Evolutionary conservation across 257 asterid species (phyloP).

Genomic region (Fraxinus pennsylvanica): DNA sequence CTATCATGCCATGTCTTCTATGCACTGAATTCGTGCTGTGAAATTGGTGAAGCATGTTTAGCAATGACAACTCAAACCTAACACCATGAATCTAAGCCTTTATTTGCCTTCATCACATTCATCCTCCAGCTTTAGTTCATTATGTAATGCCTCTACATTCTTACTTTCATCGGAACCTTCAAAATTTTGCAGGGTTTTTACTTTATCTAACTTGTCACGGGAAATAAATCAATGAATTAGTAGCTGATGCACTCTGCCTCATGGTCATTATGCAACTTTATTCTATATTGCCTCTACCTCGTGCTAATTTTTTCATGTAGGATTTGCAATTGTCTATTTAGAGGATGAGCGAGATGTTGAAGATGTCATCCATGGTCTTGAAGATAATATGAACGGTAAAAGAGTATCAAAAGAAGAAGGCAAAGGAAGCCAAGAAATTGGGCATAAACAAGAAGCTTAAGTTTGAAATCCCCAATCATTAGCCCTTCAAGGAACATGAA

Average conservation of each 20-base stretch:
- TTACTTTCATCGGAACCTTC: constrained; percentile 77
- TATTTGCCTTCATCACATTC: constrained; percentile 54
- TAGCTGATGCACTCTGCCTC: constrained; percentile 29
- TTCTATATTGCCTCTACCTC: constrained; percentile 11
- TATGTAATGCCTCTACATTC: constrained; percentile 84
- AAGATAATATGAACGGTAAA: no score
- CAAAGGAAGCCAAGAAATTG: no score
- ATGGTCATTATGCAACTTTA: constrained; percentile 19
- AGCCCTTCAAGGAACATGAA: no score
- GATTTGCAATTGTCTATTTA: no score
- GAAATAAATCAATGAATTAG: constrained; percentile 44
- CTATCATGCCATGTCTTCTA: constrained; percentile 78
- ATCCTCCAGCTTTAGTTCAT: constrained; percentile 63
- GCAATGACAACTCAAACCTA: constrained; percentile 16
- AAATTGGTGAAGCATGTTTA: constrained; percentile 83
- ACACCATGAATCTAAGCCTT: constrained; percentile 56
- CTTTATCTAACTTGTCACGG: constrained; percentile 38
- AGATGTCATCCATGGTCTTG: no score
- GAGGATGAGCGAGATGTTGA: no score
- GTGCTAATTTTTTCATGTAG: neutral
- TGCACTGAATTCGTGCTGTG: constrained; percentile 71
- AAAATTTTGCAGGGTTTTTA: constrained; percentile 88
- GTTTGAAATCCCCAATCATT: no score
- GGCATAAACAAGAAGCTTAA: no score
- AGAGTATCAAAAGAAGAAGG: no score